Evolutionary conservation across 768 basidiomycete species (phyloP), one percentile per base, ranked within the genome.

Genomic region (Lactifluus hygrophoroides): DNA sequence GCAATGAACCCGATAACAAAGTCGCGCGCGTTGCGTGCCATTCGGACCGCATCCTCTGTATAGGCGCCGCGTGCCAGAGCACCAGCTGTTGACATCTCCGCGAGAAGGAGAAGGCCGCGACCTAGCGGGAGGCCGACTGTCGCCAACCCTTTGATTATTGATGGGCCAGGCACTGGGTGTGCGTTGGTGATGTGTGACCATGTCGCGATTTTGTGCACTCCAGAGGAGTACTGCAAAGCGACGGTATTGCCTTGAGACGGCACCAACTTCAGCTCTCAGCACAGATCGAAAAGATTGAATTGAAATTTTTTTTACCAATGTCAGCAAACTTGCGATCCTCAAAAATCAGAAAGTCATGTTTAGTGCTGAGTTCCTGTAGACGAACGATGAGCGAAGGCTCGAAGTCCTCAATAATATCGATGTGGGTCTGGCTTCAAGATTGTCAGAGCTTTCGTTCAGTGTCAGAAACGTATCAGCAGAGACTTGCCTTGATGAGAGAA

Each of bases 271-370:
- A 56, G 38, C 13, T 40, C 48, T 9, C 32, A 25, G 32, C 40
- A 17, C 3, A 8, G 11, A 1, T 6, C 7, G 10, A 27, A 6
- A 21, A 14, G 5, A 5, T 23, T 43, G 21, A 65, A n/a, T n/a
- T n/a, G n/a, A n/a, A n/a, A n/a, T n/a, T n/a, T n/a, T n/a, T n/a
- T 80, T 66, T 62, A 94, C 95, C 95, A 52, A 99, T 98, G 71
- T 99, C 96, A 4, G 96, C 95, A 67, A 99, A 99, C 72, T 99
- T 99, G 64, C 96, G 79, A 75, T 99, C 96, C 74, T 98, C 96
- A 66, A 98, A 99, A 66, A 97, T 94, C 52, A 95, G 71, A 74
- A 98, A 99, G 67, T 96, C 91, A 62, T 96, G 84, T 69, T 88
- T 86, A 46, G 72, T 67, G 67, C 86, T 85, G 7, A 98, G 81